A percentile compares a stretch with the other conserved stretches of the same genome.
Evolutionary conservation across 176 grass and related monocot species (phyloP).

Genomic region (Aegilops tauschii): DNA sequence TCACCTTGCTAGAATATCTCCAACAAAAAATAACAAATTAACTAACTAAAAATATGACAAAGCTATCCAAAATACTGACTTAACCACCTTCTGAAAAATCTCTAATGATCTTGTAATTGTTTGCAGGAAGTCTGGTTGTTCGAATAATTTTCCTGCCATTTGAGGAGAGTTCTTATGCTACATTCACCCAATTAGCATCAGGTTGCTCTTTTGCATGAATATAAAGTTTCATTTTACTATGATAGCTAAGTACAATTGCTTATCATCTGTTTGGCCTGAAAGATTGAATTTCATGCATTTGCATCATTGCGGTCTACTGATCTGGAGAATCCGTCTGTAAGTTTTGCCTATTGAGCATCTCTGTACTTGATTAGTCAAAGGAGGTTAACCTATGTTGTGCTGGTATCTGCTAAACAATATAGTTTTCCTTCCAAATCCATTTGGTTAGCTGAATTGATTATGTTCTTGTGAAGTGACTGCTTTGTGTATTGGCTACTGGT

Average conservation of each 20-base stretch:
- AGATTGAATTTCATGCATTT: background rate
- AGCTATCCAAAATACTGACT: background rate
- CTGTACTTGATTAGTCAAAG: background rate
- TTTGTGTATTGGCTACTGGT: background rate
- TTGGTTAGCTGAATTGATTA: background rate
- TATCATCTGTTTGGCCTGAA: background rate
- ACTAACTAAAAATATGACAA: background rate
- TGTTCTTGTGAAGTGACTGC: background rate
- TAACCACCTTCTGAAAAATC: background rate
- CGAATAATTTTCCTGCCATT: conserved; percentile 98
- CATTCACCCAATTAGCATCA: conserved; percentile 80
- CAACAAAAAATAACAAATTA: background rate
- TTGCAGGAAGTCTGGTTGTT: conserved; percentile 92
- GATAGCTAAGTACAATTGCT: background rate
- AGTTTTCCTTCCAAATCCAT: background rate
- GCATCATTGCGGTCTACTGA: conserved; percentile 1
- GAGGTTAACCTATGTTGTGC: background rate
- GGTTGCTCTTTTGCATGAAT: conserved; percentile 52
- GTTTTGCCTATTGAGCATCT: conserved; percentile 16
- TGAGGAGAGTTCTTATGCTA: conserved; percentile 95
- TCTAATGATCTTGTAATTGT: conserved; percentile 12
- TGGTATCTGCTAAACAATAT: background rate
- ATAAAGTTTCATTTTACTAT: conserved; percentile 28
- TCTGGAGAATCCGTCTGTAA: background rate
- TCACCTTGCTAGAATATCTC: background rate